Conservation (phyloP, 2,329 filamentous ascomycete genomes). For the Colletotrichum nymphaeae region DNA sequence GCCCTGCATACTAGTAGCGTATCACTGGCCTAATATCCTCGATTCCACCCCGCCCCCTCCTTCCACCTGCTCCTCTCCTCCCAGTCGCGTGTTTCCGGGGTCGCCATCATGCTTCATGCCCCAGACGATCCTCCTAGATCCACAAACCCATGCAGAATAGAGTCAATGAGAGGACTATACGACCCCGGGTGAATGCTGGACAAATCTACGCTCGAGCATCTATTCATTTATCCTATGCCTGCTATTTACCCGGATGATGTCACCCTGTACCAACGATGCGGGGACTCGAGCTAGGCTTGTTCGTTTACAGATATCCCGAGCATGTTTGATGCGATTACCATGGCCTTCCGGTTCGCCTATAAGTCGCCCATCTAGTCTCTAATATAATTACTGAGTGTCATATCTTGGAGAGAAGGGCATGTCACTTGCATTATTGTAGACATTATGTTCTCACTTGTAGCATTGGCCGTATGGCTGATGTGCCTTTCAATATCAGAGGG, state of each 20-base stretch:
- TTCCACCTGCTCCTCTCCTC: not conserved
- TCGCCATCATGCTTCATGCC: not conserved
- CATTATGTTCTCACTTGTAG: not conserved
- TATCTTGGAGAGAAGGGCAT: too few relatives aligned
- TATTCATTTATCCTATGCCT: not conserved
- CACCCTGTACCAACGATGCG: slow-evolving; percentile 5
- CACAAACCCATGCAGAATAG: not conserved
- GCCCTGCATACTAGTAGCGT: not conserved
- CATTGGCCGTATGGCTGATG: not conserved
- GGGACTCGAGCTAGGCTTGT: not conserved
- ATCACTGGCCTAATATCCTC: not conserved
- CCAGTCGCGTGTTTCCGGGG: not conserved
- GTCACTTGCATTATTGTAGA: too few relatives aligned
- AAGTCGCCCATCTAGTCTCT: not conserved
- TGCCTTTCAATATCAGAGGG: too few relatives aligned
- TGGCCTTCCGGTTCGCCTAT: not conserved
- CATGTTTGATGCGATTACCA: not conserved
- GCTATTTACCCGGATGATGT: slow-evolving; percentile 8
- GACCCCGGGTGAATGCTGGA: not conserved
- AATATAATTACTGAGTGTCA: not conserved
- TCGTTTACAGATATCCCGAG: not conserved
- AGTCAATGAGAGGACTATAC: not conserved
- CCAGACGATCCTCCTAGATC: not conserved
- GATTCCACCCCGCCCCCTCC: not conserved
- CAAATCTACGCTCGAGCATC: not conserved